Conservation (phyloP, 441 rosid genomes). For the Flueggea neowawraea region DNA sequence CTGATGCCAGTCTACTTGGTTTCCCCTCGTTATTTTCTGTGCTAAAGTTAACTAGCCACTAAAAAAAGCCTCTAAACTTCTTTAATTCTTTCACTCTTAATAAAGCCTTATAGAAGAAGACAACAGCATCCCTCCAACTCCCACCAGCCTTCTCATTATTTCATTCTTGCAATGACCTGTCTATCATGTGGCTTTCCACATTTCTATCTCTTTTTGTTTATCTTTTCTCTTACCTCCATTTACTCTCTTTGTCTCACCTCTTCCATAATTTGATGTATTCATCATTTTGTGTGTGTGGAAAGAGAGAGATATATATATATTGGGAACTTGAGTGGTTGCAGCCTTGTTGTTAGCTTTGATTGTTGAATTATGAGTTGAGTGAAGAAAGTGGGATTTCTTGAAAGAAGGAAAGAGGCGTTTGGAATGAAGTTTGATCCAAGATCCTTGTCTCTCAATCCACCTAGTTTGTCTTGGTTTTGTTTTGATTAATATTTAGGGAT, state of each 20-base stretch:
- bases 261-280: neutral
- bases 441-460: constrained; percentile 11
- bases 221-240: constrained; percentile 13
- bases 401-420: constrained; percentile 47
- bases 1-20: constrained; percentile 18
- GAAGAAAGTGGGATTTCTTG: constrained; percentile 4
- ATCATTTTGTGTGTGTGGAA: neutral
- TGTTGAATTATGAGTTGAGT: constrained; percentile 38
- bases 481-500: neutral
- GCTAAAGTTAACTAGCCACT: constrained; percentile 15
- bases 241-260: constrained; percentile 18
- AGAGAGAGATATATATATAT: neutral
- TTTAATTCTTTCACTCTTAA: neutral
- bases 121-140: constrained; percentile 57
- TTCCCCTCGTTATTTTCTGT: constrained; percentile 43
- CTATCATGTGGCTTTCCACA: constrained; percentile 45
- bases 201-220: constrained; percentile 4
- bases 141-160: constrained; percentile 42
- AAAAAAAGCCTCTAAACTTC: too few species aligned
- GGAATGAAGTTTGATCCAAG: constrained; percentile 89
- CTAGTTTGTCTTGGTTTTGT: neutral
- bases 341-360: constrained; percentile 22
- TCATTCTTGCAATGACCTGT: constrained; percentile 45
- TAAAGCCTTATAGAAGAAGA: constrained; percentile 39
- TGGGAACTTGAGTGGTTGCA: constrained; percentile 20